phyloP scores from a whole-genome alignment of 2,329 filamentous ascomycete genomes.

The Neofusicoccum laricinum region DNA sequence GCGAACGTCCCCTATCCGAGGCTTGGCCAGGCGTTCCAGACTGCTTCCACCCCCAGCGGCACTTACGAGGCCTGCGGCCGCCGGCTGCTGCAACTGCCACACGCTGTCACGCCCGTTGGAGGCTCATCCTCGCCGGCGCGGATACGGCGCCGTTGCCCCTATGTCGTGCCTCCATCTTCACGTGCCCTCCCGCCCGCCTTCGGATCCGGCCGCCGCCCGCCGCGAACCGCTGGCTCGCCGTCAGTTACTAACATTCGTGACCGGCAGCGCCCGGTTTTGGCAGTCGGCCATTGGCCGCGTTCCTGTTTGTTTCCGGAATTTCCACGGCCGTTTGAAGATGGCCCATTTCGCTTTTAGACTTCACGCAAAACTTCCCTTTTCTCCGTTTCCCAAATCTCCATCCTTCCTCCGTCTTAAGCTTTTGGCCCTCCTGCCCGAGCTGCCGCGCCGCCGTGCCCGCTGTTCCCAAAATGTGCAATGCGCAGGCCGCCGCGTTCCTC shows the following conservation, averaged over 20 bases:
- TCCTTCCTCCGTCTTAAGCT: neutral
- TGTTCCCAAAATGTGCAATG: slow-evolving; percentile 51
- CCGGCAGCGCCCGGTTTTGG: neutral
- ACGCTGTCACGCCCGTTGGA: neutral
- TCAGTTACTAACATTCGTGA: neutral
- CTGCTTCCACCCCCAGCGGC: neutral
- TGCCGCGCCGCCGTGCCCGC: neutral
- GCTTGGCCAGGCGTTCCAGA: slow-evolving; percentile 6
- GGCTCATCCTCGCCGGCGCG: neutral
- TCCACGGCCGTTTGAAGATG: slow-evolving; percentile 7
- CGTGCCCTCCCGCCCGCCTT: neutral
- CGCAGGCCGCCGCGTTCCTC: slow-evolving; percentile 58
- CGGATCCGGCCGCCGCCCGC: slow-evolving; percentile 13
- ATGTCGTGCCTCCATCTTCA: neutral
- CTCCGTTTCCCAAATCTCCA: neutral
- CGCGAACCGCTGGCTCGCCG: neutral
- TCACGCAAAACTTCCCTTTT: neutral
- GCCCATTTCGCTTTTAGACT: neutral
- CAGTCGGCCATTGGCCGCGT: neutral
- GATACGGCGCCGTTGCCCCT: slow-evolving; percentile 4
- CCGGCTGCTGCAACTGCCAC: neutral
- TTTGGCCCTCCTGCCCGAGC: neutral
- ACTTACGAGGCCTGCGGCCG: neutral
- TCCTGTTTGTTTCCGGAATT: neutral
- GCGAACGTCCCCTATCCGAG: slow-evolving; percentile 2